Conservation (phyloP, 306 rosid genomes). For the Quercus cerris region DNA sequence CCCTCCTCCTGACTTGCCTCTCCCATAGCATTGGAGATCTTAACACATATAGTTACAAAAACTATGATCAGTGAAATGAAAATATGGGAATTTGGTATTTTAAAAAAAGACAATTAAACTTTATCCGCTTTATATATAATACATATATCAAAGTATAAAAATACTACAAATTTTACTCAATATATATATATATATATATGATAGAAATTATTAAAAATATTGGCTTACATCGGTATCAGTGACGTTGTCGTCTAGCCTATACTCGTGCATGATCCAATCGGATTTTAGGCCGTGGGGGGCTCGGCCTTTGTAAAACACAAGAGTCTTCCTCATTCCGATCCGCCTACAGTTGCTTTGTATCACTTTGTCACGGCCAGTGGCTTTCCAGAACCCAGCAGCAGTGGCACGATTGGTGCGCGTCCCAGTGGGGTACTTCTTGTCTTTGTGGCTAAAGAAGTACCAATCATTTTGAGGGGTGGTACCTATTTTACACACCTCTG, state of each 20-base stretch:
- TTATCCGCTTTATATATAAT: too few species aligned
- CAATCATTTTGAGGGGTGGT: conserved; percentile 95
- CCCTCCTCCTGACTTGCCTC: conserved; percentile 76
- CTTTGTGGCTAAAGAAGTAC: conserved; percentile 97
- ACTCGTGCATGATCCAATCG: conserved; percentile 98
- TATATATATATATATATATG: not conserved
- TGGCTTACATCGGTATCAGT: conserved; percentile 46
- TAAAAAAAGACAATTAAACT: too few species aligned
- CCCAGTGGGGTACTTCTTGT: conserved; percentile 96
- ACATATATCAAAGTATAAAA: too few species aligned
- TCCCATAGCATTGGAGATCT: conserved; percentile 54
- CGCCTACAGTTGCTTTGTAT: conserved; percentile 61
- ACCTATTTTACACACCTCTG: conserved; percentile 90
- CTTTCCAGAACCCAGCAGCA: conserved; percentile 93
- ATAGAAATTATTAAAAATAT: not conserved
- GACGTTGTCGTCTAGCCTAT: conserved; percentile 68
- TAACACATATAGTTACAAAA: not conserved
- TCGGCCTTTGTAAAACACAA: conserved; percentile 90
- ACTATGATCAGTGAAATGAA: not conserved
- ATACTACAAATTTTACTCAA: too few species aligned
- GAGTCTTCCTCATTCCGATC: conserved; percentile 95
- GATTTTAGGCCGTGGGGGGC: conserved; percentile 96
- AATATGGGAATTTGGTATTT: not conserved
- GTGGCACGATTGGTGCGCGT: conserved; percentile 94
- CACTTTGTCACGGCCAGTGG: conserved; percentile 91